Base-by-base conservation (phyloP, 2,329 filamentous ascomycete genomes). In the Fusarium concolor region DNA sequence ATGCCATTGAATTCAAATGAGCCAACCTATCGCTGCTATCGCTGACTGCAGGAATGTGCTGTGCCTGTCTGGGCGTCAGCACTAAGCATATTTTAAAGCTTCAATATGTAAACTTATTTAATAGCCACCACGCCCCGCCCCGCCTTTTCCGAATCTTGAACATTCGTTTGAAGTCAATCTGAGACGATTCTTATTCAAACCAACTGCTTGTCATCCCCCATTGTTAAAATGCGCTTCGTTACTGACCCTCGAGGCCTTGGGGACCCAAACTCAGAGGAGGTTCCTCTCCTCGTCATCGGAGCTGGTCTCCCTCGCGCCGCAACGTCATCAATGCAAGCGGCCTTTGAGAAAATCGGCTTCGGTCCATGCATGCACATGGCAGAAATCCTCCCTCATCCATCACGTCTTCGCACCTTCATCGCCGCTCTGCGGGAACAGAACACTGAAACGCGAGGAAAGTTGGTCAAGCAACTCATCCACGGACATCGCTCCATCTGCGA, bases 251-350 rank as follows among this genome's bases (percentile, higher is more conserved):
- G 60, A 2, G 45, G 57, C 5, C 52, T 63, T 2, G 47, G 56
- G 2, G 38, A 67, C 35, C 49, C 49, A 4, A 33, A 44, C 5
- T 44, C 55, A 6, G 29, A 62, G 2, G 37, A 45, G 7, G 46
- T 60, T 0, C 56, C 59, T n/a, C 67, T 71, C 3, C 39, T 56
- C 2, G 74, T 77, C 28, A 72, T 78, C 11, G 74, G 66, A 17
- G 74, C 73, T 8, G 77, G 77, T 6, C 73, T 78, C n/a, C 74
- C 76, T 11, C 74, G 77, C 24, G 78, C 77, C 20, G 78, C 77
- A 10, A 80, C 78, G 0, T 78, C 76, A 6, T 80, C 78, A 9
- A 66, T 80, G 29, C 77, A 79, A 49, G 71, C 73, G 2, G 78
- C 76, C 2, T 68, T 80, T 6, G 76, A 79, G 54, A 71, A 61